Evolutionary conservation across 495 filamentous ascomycete genomes (phyloP), one percentile per base, ranked within the genome.

Genomic region (Talaromyces wortmannii): DNA sequence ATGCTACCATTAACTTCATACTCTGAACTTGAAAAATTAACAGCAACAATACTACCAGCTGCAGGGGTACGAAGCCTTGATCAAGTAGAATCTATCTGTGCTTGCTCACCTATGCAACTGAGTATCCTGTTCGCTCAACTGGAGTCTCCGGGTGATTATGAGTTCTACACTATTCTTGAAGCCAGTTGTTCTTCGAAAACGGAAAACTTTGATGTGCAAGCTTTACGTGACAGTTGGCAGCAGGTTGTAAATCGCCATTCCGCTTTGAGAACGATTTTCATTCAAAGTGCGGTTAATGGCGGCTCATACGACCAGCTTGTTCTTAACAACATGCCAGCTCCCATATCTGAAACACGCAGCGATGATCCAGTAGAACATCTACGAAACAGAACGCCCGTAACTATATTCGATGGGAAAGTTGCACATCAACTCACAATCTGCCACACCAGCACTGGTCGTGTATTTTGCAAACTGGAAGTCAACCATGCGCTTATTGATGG

Each of bases 31-130:
- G 60, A 67, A 12, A 30, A 50, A 16, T 32, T 65, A 3, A 44
- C 46, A 8, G 31, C 32, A 8, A 40, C 58, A 2, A 63, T 31
- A 30, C 55, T 83, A 1, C 62, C 70, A 5, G 49, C 58, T 5
- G 64, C 79, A 15, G 67, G 67, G 15, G 67, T 80, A 3, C 56
- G 52, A 7, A 57, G 58, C 45, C 53, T 67, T 31, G 53, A 55
- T 18, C 55, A 64, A 12, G 52, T 76, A 29, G 67, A 85, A 59
- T 71, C 77, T 56, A 66, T 70, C 17, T 83, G 79, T 56, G 78
- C 78, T 1, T 80, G 75, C 45, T 81, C 81, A 6, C 73, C 77
- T 8, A 78, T 80, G 44, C 83, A 86, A 57, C 72, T 80, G 50
- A 78, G 73, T 40, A 75, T 85, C 18, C 60, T 85, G 31, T 72